A percentile compares a stretch with the other conserved stretches of the same genome.
Conservation (phyloP, 495 filamentous ascomycete genomes). For the Hyaloscypha bicolor region DNA sequence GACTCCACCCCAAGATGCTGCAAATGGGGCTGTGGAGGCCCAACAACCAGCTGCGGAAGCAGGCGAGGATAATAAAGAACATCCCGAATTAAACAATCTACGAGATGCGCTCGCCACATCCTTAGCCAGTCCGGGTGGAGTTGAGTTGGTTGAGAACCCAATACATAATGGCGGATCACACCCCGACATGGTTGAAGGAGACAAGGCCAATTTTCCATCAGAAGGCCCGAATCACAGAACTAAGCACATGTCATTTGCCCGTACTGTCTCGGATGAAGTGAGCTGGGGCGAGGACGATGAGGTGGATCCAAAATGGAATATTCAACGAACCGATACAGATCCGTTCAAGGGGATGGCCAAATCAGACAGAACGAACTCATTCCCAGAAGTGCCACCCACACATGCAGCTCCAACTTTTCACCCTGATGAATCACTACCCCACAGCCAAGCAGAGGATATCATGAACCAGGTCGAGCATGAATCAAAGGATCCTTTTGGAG, state of each 20-base stretch:
- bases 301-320: slow-evolving; percentile 53
- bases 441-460: slow-evolving; percentile 47
- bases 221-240: slow-evolving; percentile 34
- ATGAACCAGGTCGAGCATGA: slow-evolving; percentile 36
- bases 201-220: slow-evolving; percentile 29
- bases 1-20: background rate
- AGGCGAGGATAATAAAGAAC: slow-evolving; percentile 34
- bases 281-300: slow-evolving; percentile 50
- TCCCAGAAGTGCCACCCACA: slow-evolving; percentile 54
- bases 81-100: slow-evolving; percentile 31
- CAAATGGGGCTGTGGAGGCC: background rate
- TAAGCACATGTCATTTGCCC: slow-evolving; percentile 56
- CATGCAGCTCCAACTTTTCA: slow-evolving; percentile 25
- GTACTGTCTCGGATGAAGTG: slow-evolving; percentile 53
- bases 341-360: slow-evolving; percentile 57
- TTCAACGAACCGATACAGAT: slow-evolving; percentile 50
- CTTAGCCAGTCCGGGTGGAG: slow-evolving; percentile 20
- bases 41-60: background rate
- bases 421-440: slow-evolving; percentile 32
- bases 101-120: slow-evolving; percentile 24
- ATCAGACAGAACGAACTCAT: slow-evolving; percentile 62
- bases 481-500: slow-evolving; percentile 33
- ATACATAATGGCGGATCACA: slow-evolving; percentile 34
- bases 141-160: slow-evolving; percentile 33
- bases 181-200: slow-evolving; percentile 23